Base-by-base conservation (phyloP, 257 asterid species). In the Hygrophila difformis region DNA sequence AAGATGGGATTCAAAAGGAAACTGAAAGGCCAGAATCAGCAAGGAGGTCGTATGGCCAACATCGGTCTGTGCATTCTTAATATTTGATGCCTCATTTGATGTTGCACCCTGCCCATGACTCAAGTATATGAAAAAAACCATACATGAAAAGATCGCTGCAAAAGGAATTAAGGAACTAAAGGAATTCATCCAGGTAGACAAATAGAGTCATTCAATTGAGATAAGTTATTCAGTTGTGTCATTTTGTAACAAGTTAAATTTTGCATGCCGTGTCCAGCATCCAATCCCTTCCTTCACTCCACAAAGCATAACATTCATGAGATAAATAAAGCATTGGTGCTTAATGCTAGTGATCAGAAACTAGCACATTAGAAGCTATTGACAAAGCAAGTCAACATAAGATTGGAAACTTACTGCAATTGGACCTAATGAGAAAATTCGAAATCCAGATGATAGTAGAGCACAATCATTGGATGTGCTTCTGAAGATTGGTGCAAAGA, bases 381-480 rank as follows among this genome's bases (percentile, higher is more conserved):
- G 11, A 24, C 5, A 53, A 36, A 43, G 31, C n/a, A 41, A 41
- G 34, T 4, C 1, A 17, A 42, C n/a, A 21, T 5, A 26, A 28
- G 11, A 24, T 23, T 40, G 23, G 49, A 60, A 37, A 66, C 45
- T 39, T 58, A 74, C 74, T 56, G 55, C 66, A 49, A 46, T 37
- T 24, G 78, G 48, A 47, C 57, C 39, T 53, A 74, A 29, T 57
- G 53, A 58, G 60, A 50, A 21, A 48, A 70, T 39, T 23, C 82
- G 78, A 61, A 75, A 75, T 55, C 82, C 82, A 54, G 78, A 71
- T 39, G 66, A 55, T 33, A 70, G 24, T 17, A 60, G 31, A 39
- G 28, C 21, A 37, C 63, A 53, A n/a, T 56, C 68, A 24, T 49
- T 47, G 6, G 79, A 70, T 24, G 53, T 10, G 16, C 41, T 40